Evolutionary conservation across 257 asterid species (phyloP).

Genomic region (Linaria vulgaris): DNA sequence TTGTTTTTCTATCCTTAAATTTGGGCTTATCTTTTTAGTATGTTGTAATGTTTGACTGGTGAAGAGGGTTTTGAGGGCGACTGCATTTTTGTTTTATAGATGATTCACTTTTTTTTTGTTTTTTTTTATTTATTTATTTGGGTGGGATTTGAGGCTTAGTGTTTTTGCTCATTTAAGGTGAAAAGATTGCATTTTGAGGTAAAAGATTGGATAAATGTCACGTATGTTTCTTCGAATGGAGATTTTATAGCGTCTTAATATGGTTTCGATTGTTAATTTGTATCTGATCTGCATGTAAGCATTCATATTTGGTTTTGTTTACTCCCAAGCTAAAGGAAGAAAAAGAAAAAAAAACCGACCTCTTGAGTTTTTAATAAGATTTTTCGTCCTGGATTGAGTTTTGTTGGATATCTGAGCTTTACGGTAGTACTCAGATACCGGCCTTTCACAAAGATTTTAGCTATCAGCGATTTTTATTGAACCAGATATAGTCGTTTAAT

Average conservation of each 20-base stretch:
- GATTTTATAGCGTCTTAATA: conserved; percentile 13
- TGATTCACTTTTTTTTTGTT: conserved; percentile 24
- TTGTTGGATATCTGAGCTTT: conserved; percentile 28
- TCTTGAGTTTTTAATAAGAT: conserved; percentile 8
- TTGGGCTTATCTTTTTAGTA: conserved; percentile 43
- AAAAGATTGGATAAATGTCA: neutral
- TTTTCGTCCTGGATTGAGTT: conserved; percentile 12
- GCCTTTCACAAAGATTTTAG: conserved; percentile 14
- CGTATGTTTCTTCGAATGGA: conserved; percentile 13
- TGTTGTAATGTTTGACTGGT: conserved; percentile 43
- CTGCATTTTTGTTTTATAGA: conserved; percentile 42
- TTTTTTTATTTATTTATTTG: conserved; percentile 23
- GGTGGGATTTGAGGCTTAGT: conserved; percentile 28
- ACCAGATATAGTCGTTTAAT: conserved; percentile 9
- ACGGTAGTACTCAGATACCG: too few relatives aligned
- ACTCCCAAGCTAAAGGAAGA: conserved; percentile 1
- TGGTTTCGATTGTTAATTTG: conserved; percentile 26
- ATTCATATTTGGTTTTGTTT: neutral
- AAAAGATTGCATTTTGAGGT: conserved; percentile 30
- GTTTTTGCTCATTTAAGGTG: conserved; percentile 17
- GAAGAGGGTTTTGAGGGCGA: conserved; percentile 33
- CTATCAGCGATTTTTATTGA: conserved; percentile 17
- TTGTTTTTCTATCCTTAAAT: conserved; percentile 37
- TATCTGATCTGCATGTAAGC: conserved; percentile 21
- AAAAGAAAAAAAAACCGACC: conserved; percentile 8